Conservation (phyloP, 495 filamentous ascomycete genomes). For the Aspergillus egyptiacus region DNA sequence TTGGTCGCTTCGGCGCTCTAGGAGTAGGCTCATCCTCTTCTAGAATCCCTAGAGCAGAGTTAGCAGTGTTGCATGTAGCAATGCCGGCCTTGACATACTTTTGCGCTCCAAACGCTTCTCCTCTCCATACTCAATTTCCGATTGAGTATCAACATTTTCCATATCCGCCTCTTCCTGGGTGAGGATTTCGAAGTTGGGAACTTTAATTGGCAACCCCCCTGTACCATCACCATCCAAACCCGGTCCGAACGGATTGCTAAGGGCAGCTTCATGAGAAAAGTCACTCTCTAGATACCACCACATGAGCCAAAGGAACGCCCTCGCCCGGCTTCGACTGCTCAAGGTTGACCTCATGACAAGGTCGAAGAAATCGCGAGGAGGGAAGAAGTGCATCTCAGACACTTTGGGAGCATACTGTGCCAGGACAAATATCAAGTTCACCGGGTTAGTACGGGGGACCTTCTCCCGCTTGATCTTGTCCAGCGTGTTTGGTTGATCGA, state of each 20-base stretch:
- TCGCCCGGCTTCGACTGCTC: constrained; percentile 77
- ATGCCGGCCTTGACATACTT: constrained; percentile 42
- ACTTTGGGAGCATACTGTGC: constrained; percentile 86
- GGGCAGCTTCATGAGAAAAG: constrained; percentile 73
- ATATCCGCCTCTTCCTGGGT: constrained; percentile 66
- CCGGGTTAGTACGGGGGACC: constrained; percentile 87
- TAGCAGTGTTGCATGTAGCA: not conserved
- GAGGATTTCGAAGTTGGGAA: constrained; percentile 73
- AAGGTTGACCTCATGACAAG: constrained; percentile 84
- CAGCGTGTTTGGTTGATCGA: constrained; percentile 76
- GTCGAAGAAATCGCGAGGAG: constrained; percentile 86
- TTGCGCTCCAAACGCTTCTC: constrained; percentile 79
- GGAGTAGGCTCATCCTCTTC: constrained; percentile 57
- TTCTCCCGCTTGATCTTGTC: constrained; percentile 65
- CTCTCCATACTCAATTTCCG: constrained; percentile 81
- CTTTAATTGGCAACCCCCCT: constrained; percentile 66
- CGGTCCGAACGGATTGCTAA: constrained; percentile 82
- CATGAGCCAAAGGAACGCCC: constrained; percentile 93
- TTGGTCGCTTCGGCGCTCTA: constrained; percentile 50
- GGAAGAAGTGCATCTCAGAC: constrained; percentile 86
- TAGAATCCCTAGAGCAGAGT: constrained; percentile 40
- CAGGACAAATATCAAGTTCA: constrained; percentile 94
- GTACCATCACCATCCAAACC: constrained; percentile 58
- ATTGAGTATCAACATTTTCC: constrained; percentile 87
- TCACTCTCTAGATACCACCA: constrained; percentile 99